Evolutionary conservation across 192 early-diverging fungal genomes (phyloP).

Genomic region (Backusella luteola): DNA sequence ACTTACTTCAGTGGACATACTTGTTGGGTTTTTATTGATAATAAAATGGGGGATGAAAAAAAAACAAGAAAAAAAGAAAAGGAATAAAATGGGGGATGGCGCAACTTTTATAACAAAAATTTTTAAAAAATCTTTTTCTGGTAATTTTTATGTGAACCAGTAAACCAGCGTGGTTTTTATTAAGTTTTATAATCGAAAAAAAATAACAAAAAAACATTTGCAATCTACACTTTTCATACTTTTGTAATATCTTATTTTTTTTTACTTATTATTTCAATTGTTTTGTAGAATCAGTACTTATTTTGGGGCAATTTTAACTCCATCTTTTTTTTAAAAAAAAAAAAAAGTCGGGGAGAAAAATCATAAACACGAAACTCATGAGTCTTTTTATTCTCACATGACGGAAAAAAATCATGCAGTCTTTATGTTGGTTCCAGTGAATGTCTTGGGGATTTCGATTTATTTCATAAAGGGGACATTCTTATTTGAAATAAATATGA

Average conservation of each 20-base stretch:
- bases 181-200: background rate
- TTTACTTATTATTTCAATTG: background rate
- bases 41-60: background rate
- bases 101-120: background rate
- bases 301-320: background rate
- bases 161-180: background rate
- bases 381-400: conserved; percentile 2
- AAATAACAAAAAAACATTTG: background rate
- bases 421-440: background rate
- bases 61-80: conserved; percentile 1
- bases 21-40: background rate
- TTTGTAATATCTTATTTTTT: background rate
- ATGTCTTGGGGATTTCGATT: background rate
- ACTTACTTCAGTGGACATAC: conserved; percentile 6
- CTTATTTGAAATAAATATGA: background rate
- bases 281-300: background rate
- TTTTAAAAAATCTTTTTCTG: conserved; percentile 13
- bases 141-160: conserved; percentile 8
- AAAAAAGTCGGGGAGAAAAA: background rate
- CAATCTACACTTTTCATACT: background rate
- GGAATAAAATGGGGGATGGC: conserved; percentile 7
- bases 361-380: conserved; percentile 1
- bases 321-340: conserved; percentile 4
- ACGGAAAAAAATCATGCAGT: conserved; percentile 1
- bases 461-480: background rate